Base-by-base conservation (phyloP, 2,329 filamentous ascomycete genomes). In the Monosporascus sp. region DNA sequence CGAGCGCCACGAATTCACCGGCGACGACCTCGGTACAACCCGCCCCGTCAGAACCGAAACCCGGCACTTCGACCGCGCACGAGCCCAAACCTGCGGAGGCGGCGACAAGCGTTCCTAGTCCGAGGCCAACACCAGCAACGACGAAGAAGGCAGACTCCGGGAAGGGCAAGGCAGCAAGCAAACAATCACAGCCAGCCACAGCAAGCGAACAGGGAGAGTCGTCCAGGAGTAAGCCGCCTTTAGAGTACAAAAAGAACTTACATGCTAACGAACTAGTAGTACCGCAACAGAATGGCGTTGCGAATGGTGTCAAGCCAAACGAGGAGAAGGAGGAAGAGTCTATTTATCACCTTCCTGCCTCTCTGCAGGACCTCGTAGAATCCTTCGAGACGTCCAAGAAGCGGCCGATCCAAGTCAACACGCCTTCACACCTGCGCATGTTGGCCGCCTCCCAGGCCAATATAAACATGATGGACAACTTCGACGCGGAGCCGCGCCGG, bases 321-420 rank as follows among this genome's bases (percentile, higher is more conserved):
- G 67, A 71, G 56, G 67, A 73, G 27, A 68, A 71, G 35, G 64
- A 72, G 47, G 76, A 68, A 81, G 60, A 97, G 71, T 94, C 89
- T 14, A 88, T 97, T 62, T 99, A 93, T 70, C 92, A 97, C 69
- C 81, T 99, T 38, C 94, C 94, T 4, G 83, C 91, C 6, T 90
- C 89, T 31, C 75, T 99, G 51, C 89, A 91, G 65, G 94, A 99
- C 68, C 78, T 99, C 37, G 83, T 97, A 18, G 90, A 96, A 54
- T 91, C 92, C 0, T 97, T 92, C 65, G 92, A 97, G 69, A 80
- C 84, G 15, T 89, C 89, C 2, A 93, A 89, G 72, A 85, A 83
- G 64, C 83, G 87, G 35, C 79, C 82, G 24, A 73, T 80, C 50
- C 78, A 82, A 17, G 76, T 81, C 5, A 78, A 80, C 20, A 83